Base-by-base conservation (phyloP, 2,329 filamentous ascomycete genomes). In the Penicillium sp. region DNA sequence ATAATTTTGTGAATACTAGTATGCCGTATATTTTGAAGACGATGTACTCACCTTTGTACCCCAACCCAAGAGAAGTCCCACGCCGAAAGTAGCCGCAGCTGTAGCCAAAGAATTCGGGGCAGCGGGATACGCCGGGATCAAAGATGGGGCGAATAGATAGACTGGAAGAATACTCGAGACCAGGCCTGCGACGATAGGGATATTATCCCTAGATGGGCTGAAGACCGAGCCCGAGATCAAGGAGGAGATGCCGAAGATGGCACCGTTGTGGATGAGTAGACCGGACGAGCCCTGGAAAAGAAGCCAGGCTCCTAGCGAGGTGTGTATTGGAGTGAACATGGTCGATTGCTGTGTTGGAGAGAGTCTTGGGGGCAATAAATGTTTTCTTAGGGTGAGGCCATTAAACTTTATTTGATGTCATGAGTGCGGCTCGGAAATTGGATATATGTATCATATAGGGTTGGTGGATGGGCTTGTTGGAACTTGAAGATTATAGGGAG, bases 281-380 rank as follows among this genome's bases (percentile, higher is more conserved):
- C 75, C 73, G 18, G 77, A 78, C 1, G 80, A 80, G 40, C 78
- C 75, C 62, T 81, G 78, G 52, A 79, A 79, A 45, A 83, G 71
- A 49, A 83, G 67, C 11, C 82, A 47, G 2, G 81, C 79, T 16
- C 81, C 81, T 10, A 83, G 63, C 5, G 76, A 74, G 13, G 81
- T 81, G 59, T 82, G 75, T 23, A 83, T 50, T 0, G 81, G 80
- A 1, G 80, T 83, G 60, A 83, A 83, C 80, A 83, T 82, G 33
- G 28, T 42, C n/a, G 24, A 16, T 13, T 40, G 13, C 28, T 8
- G 19, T n/a, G n/a, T n/a, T n/a, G n/a, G n/a, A n/a, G n/a, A n/a
- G 24, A 28, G 10, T 10, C 10, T 28, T 28, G 24, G 24, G 5
- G 24, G 24, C 5, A 10, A 28, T 28, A 3, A 36, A 13, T 44